These are phyloP conservation scores for Neofusicoccum ribis DNA, from an alignment of 2,329 filamentous ascomycete species.

Conservation along the genomic window DNA sequence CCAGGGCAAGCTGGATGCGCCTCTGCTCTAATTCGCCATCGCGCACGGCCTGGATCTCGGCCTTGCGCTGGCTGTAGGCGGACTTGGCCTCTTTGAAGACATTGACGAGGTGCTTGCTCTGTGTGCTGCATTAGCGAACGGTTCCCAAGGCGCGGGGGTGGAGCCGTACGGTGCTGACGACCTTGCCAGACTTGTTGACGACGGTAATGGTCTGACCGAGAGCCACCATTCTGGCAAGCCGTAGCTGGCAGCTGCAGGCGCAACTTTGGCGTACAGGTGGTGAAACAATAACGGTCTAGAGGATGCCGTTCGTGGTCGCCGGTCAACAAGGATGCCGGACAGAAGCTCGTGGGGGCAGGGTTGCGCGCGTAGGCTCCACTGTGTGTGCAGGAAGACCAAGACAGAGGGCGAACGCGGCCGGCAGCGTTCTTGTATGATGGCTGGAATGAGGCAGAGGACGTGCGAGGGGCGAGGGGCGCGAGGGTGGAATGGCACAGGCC, in stretches of 20 bases:
- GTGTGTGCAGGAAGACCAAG: constrained; percentile 3
- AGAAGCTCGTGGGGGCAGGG: constrained; percentile 17
- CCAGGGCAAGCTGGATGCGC: constrained; percentile 60
- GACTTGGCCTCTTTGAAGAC: constrained; percentile 91
- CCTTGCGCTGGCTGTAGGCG: constrained; percentile 85
- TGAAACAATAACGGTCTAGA: constrained; percentile 16
- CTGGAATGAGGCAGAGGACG: background rate
- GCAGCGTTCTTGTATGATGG: background rate
- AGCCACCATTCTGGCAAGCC: constrained; percentile 17
- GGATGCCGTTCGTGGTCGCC: constrained; percentile 3
- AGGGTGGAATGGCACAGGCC: background rate
- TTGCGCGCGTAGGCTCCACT: constrained; percentile 8
- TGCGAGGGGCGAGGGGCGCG: background rate
- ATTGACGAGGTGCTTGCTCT: constrained; percentile 87
- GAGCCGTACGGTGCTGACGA: constrained; percentile 77
- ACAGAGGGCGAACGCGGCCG: constrained; percentile 4
- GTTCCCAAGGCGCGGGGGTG: constrained; percentile 20
- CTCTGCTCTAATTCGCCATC: constrained; percentile 59
- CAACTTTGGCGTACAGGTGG: constrained; percentile 16
- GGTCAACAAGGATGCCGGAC: constrained; percentile 14
- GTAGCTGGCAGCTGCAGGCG: constrained; percentile 14
- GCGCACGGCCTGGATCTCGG: constrained; percentile 72
- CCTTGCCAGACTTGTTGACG: constrained; percentile 87
- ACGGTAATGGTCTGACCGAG: constrained; percentile 78
- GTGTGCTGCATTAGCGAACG: constrained; percentile 25